A percentile compares a stretch with the other conserved stretches of the same genome.
phyloP scores from a whole-genome alignment of 768 basidiomycete genomes.

The Lyophyllum decastes region DNA sequence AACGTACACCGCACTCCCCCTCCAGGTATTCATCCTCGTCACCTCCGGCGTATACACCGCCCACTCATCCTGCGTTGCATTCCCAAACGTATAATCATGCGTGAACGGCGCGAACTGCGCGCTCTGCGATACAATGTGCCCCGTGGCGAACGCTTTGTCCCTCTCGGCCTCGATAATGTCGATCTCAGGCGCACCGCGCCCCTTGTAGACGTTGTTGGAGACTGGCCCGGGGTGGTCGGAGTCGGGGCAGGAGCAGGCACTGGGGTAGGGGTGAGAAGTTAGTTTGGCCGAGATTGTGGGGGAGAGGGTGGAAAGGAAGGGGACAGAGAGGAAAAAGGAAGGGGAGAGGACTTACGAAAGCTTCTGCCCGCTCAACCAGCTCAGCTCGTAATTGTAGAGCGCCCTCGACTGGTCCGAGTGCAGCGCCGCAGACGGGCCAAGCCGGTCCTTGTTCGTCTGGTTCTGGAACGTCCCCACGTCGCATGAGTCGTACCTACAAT shows the following conservation, averaged over 20 bases:
- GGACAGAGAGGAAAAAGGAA: neutral
- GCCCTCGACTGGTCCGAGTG: slow-evolving; percentile 45
- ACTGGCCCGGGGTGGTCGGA: slow-evolving; percentile 79
- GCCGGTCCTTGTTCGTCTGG: slow-evolving; percentile 55
- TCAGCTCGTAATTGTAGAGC: slow-evolving; percentile 61
- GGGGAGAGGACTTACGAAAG: slow-evolving; percentile 49
- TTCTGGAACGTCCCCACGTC: slow-evolving; percentile 80
- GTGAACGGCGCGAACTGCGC: slow-evolving; percentile 67
- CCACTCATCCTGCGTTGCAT: slow-evolving; percentile 33
- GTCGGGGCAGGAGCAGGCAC: slow-evolving; percentile 74
- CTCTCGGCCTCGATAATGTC: slow-evolving; percentile 79
- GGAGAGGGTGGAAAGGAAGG: neutral
- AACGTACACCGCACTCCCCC: slow-evolving; percentile 49
- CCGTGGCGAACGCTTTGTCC: slow-evolving; percentile 47
- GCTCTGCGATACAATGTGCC: slow-evolving; percentile 70
- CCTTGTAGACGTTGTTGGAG: slow-evolving; percentile 27
- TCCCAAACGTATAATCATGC: slow-evolving; percentile 41
- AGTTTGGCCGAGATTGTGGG: no score
- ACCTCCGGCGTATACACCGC: slow-evolving; percentile 29
- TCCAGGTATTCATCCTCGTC: slow-evolving; percentile 40
- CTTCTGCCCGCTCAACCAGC: slow-evolving; percentile 77
- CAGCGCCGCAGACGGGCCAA: slow-evolving; percentile 63
- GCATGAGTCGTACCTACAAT: slow-evolving; percentile 57
- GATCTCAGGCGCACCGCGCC: slow-evolving; percentile 81
- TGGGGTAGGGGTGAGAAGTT: no score